These are phyloP conservation scores for Heliocybe sulcata DNA, from an alignment of 1,284 basidiomycete species.

Conservation along the genomic window DNA sequence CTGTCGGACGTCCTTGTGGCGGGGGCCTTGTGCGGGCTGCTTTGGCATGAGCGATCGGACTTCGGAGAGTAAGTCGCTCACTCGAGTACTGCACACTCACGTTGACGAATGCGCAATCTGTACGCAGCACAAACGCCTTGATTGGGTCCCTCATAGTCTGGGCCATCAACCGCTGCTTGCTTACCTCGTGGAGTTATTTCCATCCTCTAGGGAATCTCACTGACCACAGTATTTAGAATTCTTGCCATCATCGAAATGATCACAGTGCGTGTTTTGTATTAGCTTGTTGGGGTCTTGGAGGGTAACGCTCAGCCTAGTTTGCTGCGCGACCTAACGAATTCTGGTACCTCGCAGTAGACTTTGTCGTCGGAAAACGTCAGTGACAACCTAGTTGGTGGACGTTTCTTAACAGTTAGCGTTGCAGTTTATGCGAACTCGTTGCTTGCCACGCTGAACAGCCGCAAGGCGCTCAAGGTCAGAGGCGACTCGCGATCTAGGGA, in stretches of 20 bases:
- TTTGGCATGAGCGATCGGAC: conserved; percentile 9
- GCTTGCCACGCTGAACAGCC: conserved; percentile 3
- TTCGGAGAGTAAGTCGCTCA: neutral
- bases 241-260: neutral
- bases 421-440: conserved; percentile 2
- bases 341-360: conserved; percentile 4
- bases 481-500: neutral
- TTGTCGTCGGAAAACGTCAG: conserved; percentile 3
- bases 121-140: conserved; percentile 4
- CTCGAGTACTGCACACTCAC: neutral
- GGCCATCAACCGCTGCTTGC: conserved; percentile 13
- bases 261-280: neutral
- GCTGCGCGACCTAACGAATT: neutral
- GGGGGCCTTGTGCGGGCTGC: conserved; percentile 10
- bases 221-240: neutral
- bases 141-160: conserved; percentile 9
- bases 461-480: neutral
- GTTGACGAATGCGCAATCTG: neutral
- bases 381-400: neutral
- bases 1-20: conserved; percentile 13
- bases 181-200: conserved; percentile 9
- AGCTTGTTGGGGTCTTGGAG: neutral
- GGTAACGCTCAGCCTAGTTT: neutral
- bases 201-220: too few species aligned
- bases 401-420: neutral